A percentile compares a stretch with the other conserved stretches of the same genome.
These are phyloP conservation scores for Zarea fungicola DNA, from an alignment of 2,329 filamentous ascomycete genomes.

Conservation along the genomic window DNA sequence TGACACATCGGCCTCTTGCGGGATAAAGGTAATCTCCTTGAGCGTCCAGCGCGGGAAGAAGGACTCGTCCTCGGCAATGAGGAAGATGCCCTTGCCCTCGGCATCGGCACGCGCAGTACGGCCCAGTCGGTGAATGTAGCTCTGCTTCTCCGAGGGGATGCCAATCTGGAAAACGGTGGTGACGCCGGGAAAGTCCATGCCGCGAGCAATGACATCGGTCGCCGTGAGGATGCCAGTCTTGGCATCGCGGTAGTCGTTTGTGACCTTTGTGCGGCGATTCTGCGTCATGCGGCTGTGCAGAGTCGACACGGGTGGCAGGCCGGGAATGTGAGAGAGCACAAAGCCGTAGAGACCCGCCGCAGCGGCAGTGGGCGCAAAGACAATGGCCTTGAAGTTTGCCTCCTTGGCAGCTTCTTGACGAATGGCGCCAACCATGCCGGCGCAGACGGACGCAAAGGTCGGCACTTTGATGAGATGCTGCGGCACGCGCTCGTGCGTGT, in stretches of 20 bases:
- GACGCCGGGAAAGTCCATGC: conserved; percentile 69
- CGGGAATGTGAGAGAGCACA: conserved; percentile 35
- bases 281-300: conserved; percentile 50
- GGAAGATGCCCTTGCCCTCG: conserved; percentile 56
- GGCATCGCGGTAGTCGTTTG: conserved; percentile 58
- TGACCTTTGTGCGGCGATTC: conserved; percentile 46
- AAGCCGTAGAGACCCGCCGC: conserved; percentile 47
- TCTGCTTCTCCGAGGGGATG: conserved; percentile 53
- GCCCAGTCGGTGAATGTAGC: conserved; percentile 63
- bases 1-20: conserved; percentile 41
- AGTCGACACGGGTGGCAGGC: conserved; percentile 37
- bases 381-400: conserved; percentile 72
- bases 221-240: conserved; percentile 54
- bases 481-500: conserved; percentile 70
- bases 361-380: conserved; percentile 65
- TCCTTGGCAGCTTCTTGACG: conserved; percentile 36
- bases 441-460: conserved; percentile 63
- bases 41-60: conserved; percentile 46
- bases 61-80: conserved; percentile 48
- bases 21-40: conserved; percentile 49
- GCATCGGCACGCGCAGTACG: conserved; percentile 63
- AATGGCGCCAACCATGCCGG: conserved; percentile 53
- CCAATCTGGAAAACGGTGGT: conserved; percentile 62
- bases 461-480: conserved; percentile 66
- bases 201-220: conserved; percentile 65